Evolutionary conservation across 257 asterid genomes (phyloP), one percentile per base, ranked within the genome.

Genomic region (Echium plantagineum): DNA sequence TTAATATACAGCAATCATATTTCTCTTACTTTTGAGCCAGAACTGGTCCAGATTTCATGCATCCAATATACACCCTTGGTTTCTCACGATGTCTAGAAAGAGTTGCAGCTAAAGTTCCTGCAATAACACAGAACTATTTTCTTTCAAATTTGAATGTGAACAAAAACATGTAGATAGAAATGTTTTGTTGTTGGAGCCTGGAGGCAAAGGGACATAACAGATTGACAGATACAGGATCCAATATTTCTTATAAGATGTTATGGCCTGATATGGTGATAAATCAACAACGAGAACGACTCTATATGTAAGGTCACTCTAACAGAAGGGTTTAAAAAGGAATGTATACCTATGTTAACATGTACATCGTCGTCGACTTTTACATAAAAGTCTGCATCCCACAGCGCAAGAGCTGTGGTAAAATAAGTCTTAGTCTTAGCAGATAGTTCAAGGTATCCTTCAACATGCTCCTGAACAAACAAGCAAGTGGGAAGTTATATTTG

Each of bases 31-130:
- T 89, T 59, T 84, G 95, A 64, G 95, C 83, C 60, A 89, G 84
- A 75, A 86, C 94, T 0, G 95, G 95, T 63, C 95, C 97, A 26
- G 97, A 89, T 77, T 89, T 89, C 97, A 89, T 86, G 87, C 97
- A 89, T 52, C 97, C 95, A 52, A 89, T 84, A 69, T 86, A 89
- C 56, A 89, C 86, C 74, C 95, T 69, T 7, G 91, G 86, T 72
- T 82, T 86, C 9, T 83, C 80, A 65, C 79, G 95, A 67, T 86
- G 88, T 63, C 96, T 81, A 62, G 83, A 80, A 59, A 88, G 81
- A 68, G 94, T 88, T 69, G 85, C 76, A 69, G 86, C 95, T 31
- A 85, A 77, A 9, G 94, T 84, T 62, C 94, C 96, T 88, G 83
- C 75, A 12, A 28, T 59, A 66, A 9, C 13, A 59, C 57, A 59